phyloP scores from a whole-genome alignment of 257 asterid genomes.

The Solanum tacnaense region DNA sequence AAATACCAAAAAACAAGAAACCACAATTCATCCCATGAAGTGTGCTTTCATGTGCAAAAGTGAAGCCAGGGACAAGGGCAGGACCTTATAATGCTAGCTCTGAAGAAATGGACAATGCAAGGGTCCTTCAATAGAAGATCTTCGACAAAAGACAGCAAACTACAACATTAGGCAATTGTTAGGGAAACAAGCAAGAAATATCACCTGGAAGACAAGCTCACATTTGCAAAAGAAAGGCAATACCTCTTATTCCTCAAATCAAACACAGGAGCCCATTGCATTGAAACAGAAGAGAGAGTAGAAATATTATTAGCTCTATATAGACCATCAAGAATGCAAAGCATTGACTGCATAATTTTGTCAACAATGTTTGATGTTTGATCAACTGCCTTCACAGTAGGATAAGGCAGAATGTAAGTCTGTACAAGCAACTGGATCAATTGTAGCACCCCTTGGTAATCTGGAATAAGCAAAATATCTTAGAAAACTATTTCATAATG shows the following conservation, averaged over 20 bases:
- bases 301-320: constrained; percentile 27
- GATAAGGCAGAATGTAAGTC: constrained; percentile 33
- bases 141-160: constrained; percentile 54
- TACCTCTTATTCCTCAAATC: constrained; percentile 56
- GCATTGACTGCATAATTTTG: constrained; percentile 45
- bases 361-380: constrained; percentile 33
- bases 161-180: constrained; percentile 11
- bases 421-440: constrained; percentile 46
- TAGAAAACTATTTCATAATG: constrained; percentile 5
- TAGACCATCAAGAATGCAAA: constrained; percentile 59
- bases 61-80: background rate
- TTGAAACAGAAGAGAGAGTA: constrained; percentile 24
- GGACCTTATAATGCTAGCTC: constrained; percentile 54
- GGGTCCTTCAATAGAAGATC: constrained; percentile 52
- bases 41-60: background rate
- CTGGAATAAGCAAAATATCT: constrained; percentile 25
- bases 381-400: constrained; percentile 19
- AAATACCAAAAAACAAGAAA: background rate
- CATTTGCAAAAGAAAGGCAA: constrained; percentile 4
- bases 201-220: background rate
- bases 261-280: constrained; percentile 59
- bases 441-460: constrained; percentile 36
- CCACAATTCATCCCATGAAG: background rate
- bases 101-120: constrained; percentile 32
- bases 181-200: background rate